Evolutionary conservation across 257 asterid genomes (phyloP), one percentile per base, ranked within the genome.

Genomic region (Solanum verrucosum): DNA sequence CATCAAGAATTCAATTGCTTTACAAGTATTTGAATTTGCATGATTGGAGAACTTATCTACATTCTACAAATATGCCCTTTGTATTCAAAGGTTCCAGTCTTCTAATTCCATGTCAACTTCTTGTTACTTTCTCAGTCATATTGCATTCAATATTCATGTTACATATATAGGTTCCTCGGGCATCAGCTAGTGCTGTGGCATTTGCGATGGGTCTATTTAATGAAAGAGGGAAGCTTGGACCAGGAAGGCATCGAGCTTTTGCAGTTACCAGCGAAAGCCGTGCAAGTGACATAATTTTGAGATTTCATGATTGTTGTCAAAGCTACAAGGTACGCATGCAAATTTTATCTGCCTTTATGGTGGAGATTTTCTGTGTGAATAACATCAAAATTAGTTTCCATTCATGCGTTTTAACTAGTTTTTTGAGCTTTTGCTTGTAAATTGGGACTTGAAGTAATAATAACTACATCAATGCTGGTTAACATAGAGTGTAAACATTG

Each of bases 101-200:
- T 13, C 35, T 79, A 44, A 4, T 42, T 79, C 38, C 65, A 42
- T 42, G 37, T 25, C 84, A 25, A 14, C 34, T 42, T 79, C 65
- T 42, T 15, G 59, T 79, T 79, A 25, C 38, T 44, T 79, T 42
- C 65, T 27, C n/a, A 42, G n/a, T 25, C 37, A 79, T 79, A 79
- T 4, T 79, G 84, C 31, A 15, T 42, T 79, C 7, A 15, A 78
- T n/a, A 42, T 7, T 78, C 38, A 78, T 78, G 65, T 42, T 79
- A 78, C 21, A 25, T 79, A 15, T 73, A 70, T 89, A 97, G 99
- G 91, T 97, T 88, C 86, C 98, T 73, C 98, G 99, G 90, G 98
- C 99, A 81, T 96, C 99, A 67, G 97, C 99, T 81, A 97, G 99
- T 90, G 99, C 98, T 65, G 98, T 96, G 88, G 96, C 99, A 88